These are phyloP conservation scores for Aspergillus taichungensis DNA, from an alignment of 495 filamentous ascomycete genomes.

Conservation along the genomic window DNA sequence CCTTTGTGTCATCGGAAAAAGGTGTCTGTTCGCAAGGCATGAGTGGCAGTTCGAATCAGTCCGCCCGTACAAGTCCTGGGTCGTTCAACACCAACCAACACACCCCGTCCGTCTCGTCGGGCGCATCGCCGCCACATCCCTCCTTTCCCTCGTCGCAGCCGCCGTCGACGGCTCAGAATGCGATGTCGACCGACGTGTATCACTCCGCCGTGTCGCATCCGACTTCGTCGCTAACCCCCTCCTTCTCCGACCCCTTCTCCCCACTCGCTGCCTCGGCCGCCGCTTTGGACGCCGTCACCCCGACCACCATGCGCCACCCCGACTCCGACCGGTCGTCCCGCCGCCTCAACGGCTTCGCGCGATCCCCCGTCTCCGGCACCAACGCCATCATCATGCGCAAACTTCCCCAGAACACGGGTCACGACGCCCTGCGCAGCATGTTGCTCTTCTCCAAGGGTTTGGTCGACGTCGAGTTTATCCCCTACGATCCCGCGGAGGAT, in stretches of 20 bases:
- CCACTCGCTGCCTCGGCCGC: slow-evolving; percentile 33
- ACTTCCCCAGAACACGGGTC: slow-evolving; percentile 62
- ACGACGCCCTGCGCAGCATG: slow-evolving; percentile 70
- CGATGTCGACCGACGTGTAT: slow-evolving; percentile 45
- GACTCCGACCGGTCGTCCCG: slow-evolving; percentile 39
- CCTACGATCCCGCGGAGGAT: slow-evolving; percentile 57
- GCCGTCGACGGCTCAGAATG: slow-evolving; percentile 42
- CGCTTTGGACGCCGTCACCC: slow-evolving; percentile 34
- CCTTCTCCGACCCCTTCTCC: slow-evolving; percentile 38
- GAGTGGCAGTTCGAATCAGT: slow-evolving; percentile 41
- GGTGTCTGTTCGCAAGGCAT: slow-evolving; percentile 29
- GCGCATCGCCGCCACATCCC: slow-evolving; percentile 37
- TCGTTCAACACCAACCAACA: slow-evolving; percentile 39
- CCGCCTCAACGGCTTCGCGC: slow-evolving; percentile 37
- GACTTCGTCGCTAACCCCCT: slow-evolving; percentile 27
- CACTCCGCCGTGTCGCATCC: slow-evolving; percentile 34
- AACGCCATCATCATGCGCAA: slow-evolving; percentile 63
- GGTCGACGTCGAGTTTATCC: slow-evolving; percentile 61
- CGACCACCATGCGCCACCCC: slow-evolving; percentile 40
- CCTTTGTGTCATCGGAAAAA: no score
- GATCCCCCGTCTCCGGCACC: slow-evolving; percentile 26
- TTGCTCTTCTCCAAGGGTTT: slow-evolving; percentile 80
- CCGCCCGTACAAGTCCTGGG: slow-evolving; percentile 41
- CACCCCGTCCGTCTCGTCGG: slow-evolving; percentile 39
- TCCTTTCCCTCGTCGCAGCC: slow-evolving; percentile 28